Percentiles rank a stretch among this genome's conserved stretches.
phyloP scores from a whole-genome alignment of 495 filamentous ascomycete species.

The Trichoderma erinaceum region DNA sequence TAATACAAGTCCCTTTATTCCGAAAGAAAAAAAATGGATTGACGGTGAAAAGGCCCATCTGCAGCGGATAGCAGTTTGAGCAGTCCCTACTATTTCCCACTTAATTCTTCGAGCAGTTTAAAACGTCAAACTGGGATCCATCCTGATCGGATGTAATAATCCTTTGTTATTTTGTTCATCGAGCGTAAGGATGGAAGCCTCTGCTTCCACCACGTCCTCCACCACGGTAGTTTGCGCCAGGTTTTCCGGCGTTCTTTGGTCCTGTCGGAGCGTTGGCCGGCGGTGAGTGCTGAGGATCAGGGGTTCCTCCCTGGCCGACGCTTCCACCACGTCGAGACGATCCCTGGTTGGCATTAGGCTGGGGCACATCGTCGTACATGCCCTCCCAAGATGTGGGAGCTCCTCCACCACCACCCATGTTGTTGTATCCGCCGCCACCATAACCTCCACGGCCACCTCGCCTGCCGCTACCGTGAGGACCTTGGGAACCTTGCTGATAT shows the following conservation, averaged over 20 bases:
- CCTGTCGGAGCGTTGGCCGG: conserved; percentile 94
- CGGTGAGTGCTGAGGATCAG: conserved; percentile 52
- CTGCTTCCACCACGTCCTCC: conserved; percentile 73
- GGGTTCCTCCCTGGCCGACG: conserved; percentile 45
- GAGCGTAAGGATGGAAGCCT: conserved; percentile 75
- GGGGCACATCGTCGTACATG: conserved; percentile 98
- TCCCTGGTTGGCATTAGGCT: conserved; percentile 62
- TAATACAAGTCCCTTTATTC: conserved; percentile 1
- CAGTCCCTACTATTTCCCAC: background rate
- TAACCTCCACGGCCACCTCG: conserved; percentile 26
- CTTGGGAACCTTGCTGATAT: conserved; percentile 35
- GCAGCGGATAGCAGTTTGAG: background rate
- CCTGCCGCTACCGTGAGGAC: conserved; percentile 32
- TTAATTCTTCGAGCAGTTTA: background rate
- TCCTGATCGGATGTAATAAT: background rate
- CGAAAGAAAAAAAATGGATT: background rate
- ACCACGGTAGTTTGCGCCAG: conserved; percentile 90
- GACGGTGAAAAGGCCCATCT: conserved; percentile 7
- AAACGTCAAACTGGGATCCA: background rate
- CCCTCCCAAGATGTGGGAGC: conserved; percentile 85
- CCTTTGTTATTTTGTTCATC: conserved; percentile 2
- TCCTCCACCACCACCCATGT: conserved; percentile 35
- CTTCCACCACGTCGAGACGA: conserved; percentile 45
- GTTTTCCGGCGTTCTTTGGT: conserved; percentile 90
- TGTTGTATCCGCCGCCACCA: conserved; percentile 22